Base-by-base conservation (phyloP, 2,329 filamentous ascomycete genomes). In the Fusarium verrucosum region DNA sequence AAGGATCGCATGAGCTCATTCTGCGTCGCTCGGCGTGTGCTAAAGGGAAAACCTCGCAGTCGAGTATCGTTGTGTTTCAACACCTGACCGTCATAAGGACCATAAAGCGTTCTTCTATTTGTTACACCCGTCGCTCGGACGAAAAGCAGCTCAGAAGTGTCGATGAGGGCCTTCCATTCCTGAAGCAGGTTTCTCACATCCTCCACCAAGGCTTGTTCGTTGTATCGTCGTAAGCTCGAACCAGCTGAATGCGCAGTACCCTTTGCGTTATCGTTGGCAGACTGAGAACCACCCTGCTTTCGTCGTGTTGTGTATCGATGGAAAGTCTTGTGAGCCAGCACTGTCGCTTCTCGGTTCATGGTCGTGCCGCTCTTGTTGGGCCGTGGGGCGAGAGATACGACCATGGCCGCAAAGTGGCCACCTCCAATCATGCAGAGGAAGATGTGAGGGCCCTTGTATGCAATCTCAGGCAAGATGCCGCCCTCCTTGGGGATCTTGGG, bases 381-480 rank as follows among this genome's bases (percentile, higher is more conserved):
- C 62, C 93, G 91, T 0, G 95, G 94, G 1, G 92, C 88, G 5
- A 98, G 83, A 0, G 93, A 93, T 11, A 99, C 91, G 11, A 98
- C 83, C 94, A 98, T 98, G 46, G 92, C 95, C 1, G 95, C 95
- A 74, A 99, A 99, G 75, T 99, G 95, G 0, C 95, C 95, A 58
- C 95, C 95, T 22, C 95, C 95, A 46, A 99, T 96, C 95, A 99
- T 99, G 78, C 94, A 98, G 43, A 99, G 85, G 74, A 99, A 98
- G 45, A 97, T 88, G 74, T 98, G 94, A 3, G 93, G 92, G 9
- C 89, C 89, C 22, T 88, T 86, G 73, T 89, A 87, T 5, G 81
- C 81, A 10, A 84, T 78, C 3, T 82, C 79, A 4, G 84, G 81
- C 7, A 87, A 76, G 16, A 81, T 80, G 3, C 87, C 80, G 4